Conservation (phyloP, 768 basidiomycete species). For the Mycena haematopus region DNA sequence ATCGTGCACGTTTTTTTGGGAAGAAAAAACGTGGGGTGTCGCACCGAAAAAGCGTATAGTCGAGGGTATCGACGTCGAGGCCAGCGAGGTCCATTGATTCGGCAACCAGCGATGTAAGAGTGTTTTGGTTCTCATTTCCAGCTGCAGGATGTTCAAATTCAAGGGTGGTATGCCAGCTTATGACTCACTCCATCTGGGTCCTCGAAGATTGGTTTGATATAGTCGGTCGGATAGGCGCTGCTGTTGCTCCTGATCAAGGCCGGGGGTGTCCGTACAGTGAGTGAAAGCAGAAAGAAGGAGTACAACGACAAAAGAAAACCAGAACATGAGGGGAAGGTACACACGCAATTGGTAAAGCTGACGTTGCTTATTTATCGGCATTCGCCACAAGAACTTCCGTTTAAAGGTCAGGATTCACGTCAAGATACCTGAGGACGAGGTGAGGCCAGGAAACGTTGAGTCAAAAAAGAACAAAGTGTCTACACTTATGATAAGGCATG, state of each 20-base stretch:
- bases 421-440: constrained; percentile 4
- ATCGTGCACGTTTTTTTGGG: not conserved
- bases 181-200: constrained; percentile 40
- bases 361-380: not conserved
- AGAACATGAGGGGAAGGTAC: constrained; percentile 6
- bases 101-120: constrained; percentile 34
- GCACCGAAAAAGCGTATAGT: constrained; percentile 36
- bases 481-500: too few species aligned
- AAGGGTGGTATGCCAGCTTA: not conserved
- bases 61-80: constrained; percentile 34
- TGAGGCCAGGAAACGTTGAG: not conserved
- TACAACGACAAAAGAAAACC: not conserved
- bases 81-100: constrained; percentile 34
- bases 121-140: constrained; percentile 41
- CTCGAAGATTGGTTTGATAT: constrained; percentile 39
- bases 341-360: not conserved
- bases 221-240: constrained; percentile 37
- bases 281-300: not conserved
- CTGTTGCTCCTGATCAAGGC: constrained; percentile 30
- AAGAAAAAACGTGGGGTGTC: constrained; percentile 1
- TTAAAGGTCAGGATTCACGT: not conserved
- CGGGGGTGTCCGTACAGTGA: constrained; percentile 13
- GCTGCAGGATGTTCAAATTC: constrained; percentile 26
- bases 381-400: too few species aligned
- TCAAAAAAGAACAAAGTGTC: not conserved